Evolutionary conservation across 2,329 filamentous ascomycete species (phyloP), one percentile per base, ranked within the genome.

Genomic region (Paraphaeosphaeria sporulosa): DNA sequence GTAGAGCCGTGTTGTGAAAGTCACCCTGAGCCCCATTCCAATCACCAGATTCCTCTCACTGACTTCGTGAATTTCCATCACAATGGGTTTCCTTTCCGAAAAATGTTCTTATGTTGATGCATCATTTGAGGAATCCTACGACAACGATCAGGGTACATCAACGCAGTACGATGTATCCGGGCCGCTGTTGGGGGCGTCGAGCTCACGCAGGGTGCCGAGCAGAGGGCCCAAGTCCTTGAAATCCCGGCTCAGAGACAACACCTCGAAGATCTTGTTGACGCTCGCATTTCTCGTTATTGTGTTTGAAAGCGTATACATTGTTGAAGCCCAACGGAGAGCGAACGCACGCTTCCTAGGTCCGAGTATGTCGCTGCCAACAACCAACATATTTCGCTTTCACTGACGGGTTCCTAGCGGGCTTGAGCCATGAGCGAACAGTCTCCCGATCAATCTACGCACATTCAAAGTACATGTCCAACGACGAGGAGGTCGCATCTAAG

Each of bases 381-480:
- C 15, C 25, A 32, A n/a, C 38, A 12, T 44, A 15, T 44, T 46
- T 21, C 40, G n/a, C 38, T 21, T 34, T 34, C 51, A 44, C 38
- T 54, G 27, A 46, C 21, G n/a, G n/a, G 25, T 13, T 8, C 23
- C 9, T 17, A 60, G 58, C 51, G 27, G 54, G 58, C 9, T 46
- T 57, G 44, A 49, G 34, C 43, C 58, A 53, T 17, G 44, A 60
- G 23, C 42, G 54, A 10, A 60, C 53, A 23, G 50, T 56, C 4
- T 23, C 58, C 27, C 27, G 58, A 13, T 56, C 52, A 23, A 46
- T 58, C 9, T 62, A 62, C n/a, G 46, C 48, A 12, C 56, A 57
- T 15, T 62, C 60, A 8, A 59, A 56, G 15, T 62, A 59, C 36
- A 48, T 57, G 27, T 62, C 57, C 8, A 38, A 38, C 5, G 38